Evolutionary conservation across 106 monocot species (phyloP), one percentile per base, ranked within the genome.

Genomic region (Acorus calamus): DNA sequence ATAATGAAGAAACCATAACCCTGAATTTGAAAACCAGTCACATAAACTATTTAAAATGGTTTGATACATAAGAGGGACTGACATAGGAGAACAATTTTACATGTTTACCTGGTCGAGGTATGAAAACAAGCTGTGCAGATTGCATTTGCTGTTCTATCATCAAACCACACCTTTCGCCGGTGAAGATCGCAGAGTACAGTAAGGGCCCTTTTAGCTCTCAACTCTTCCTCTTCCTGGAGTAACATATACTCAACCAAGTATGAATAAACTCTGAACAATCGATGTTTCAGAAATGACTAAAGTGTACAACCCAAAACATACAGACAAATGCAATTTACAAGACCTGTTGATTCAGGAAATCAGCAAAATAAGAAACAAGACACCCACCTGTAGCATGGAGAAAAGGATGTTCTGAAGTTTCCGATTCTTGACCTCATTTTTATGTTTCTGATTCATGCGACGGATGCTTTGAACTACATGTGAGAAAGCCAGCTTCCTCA

Each of bases 161-260:
- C 98, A 75, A 88, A 88, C 98, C 98, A 98, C 54, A 98, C 85
- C 54, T 73, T 98, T 41, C 98, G 74, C 44, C 92, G 76, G 78
- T 98, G 92, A 75, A 98, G 87, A 74, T 98, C 92, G 62, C 92
- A 92, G 14, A 91, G 80, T 52, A 88, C 68, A 60, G 68, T 74
- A 69, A 98, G 78, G 3, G 98, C 66, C 64, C 92, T 80, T 69
- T 81, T 85, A 10, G 85, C 92, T 59, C 79, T 85, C 5, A 47
- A 49, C 63, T 98, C 98, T 42, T 98, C 85, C 49, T 92, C 88
- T 53, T 72, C 76, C 98, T 91, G 55, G 4, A 45, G 8, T 8
- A 61, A 47, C 48, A 62, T 7, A 63, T 41, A 52, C 14, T 51
- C 8, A 5, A 14, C 50, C 51, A 64, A 1, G 7, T 42, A 51